These are phyloP conservation scores for Conoideocrella luteorostrata DNA, from an alignment of 2,329 filamentous ascomycete genomes.

Conservation along the genomic window DNA sequence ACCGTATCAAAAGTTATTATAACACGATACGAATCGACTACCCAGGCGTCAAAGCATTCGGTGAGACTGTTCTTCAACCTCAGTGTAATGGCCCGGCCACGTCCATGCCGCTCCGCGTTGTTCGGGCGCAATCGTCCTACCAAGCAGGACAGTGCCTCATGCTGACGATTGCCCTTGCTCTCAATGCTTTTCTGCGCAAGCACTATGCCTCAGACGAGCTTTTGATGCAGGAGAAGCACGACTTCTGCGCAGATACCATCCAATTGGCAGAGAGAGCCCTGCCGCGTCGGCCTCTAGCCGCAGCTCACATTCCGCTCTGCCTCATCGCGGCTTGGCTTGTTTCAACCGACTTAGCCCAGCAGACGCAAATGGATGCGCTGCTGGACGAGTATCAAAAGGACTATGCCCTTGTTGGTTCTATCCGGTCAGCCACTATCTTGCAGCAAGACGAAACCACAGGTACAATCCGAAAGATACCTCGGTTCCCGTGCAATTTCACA, in stretches of 20 bases:
- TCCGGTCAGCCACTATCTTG: neutral
- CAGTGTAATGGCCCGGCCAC: constrained; percentile 1
- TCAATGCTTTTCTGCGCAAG: constrained; percentile 20
- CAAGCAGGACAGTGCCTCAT: constrained; percentile 14
- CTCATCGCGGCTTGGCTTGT: constrained; percentile 20
- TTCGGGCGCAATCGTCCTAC: constrained; percentile 8
- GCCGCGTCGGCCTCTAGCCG: constrained; percentile 20
- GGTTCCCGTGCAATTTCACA: neutral
- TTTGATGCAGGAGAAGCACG: no score
- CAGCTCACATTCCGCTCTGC: constrained; percentile 19
- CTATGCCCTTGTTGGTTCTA: constrained; percentile 3
- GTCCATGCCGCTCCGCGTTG: constrained; percentile 1
- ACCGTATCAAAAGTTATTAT: constrained; percentile 14
- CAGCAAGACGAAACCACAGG: neutral
- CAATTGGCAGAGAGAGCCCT: constrained; percentile 14
- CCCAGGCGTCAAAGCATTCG: constrained; percentile 5
- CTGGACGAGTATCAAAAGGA: constrained; percentile 17
- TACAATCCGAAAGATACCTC: neutral
- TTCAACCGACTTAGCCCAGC: constrained; percentile 19
- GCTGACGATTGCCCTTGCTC: constrained; percentile 15
- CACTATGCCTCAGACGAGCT: no score
- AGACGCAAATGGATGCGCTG: constrained; percentile 6
- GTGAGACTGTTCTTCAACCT: constrained; percentile 3
- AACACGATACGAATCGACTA: constrained; percentile 13
- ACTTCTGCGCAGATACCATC: constrained; percentile 18